phyloP scores from a whole-genome alignment of 176 grass and related monocot genomes.

The Tillandsia fasciculata region DNA sequence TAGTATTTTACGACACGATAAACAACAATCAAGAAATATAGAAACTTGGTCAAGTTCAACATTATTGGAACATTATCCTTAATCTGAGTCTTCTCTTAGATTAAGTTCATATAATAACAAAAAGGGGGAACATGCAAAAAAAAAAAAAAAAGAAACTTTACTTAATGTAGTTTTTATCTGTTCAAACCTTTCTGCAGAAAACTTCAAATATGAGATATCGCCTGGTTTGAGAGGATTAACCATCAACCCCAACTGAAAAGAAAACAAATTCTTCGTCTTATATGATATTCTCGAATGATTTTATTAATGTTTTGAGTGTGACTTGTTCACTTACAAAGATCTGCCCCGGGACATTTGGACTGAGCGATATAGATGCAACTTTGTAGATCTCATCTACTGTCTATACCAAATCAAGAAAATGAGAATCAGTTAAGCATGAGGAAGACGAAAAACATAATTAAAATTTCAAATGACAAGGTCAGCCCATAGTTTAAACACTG shows the following conservation, averaged over 20 bases:
- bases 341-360: constrained; percentile 94
- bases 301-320: no score
- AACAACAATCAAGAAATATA: not conserved
- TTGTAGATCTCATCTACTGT: constrained; percentile 98
- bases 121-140: not conserved
- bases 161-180: constrained; percentile 1
- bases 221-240: constrained; percentile 95
- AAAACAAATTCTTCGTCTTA: constrained; percentile 7
- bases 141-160: not conserved
- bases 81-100: not conserved
- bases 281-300: not conserved
- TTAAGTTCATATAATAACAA: constrained; percentile 6
- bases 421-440: not conserved
- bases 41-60: no score
- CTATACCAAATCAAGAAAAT: constrained; percentile 32
- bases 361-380: constrained; percentile 79
- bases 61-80: no score
- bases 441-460: constrained; percentile 7
- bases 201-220: constrained; percentile 87
- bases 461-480: not conserved
- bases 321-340: constrained; percentile 85
- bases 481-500: no score
- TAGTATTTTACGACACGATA: not conserved
- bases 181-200: constrained; percentile 64
- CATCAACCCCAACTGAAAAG: constrained; percentile 87